Conservation (phyloP, 176 grass and related monocot species). For the Lolium perenne region DNA sequence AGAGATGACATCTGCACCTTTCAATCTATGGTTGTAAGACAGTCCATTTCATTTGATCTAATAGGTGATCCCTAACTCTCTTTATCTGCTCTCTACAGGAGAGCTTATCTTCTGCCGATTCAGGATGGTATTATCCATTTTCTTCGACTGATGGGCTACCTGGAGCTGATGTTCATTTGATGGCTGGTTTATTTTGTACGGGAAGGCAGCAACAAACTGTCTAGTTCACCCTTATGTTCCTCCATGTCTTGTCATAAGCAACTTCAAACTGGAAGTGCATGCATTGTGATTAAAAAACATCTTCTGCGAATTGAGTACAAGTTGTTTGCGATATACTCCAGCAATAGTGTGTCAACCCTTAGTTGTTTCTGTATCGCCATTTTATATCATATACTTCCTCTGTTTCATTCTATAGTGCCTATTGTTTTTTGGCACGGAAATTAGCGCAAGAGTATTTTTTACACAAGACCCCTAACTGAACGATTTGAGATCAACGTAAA, state of each 20-base stretch:
- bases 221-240: conserved; percentile 32
- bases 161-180: conserved; percentile 42
- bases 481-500: too few relatives aligned
- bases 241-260: conserved; percentile 50
- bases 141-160: conserved; percentile 39
- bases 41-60: background rate
- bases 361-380: background rate
- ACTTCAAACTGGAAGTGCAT: conserved; percentile 56
- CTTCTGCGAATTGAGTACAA: conserved; percentile 29
- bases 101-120: conserved; percentile 29
- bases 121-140: conserved; percentile 18
- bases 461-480: too few relatives aligned
- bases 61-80: background rate
- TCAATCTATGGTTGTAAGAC: background rate
- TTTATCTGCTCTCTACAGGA: conserved; percentile 33
- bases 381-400: background rate
- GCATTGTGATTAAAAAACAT: conserved; percentile 49
- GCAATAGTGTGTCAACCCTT: background rate
- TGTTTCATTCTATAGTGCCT: too few relatives aligned
- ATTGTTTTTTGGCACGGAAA: too few relatives aligned
- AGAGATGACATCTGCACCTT: background rate
- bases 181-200: conserved; percentile 50
- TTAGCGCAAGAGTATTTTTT: too few relatives aligned
- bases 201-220: conserved; percentile 49
- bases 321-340: background rate